Evolutionary conservation across 1,139 yeast genomes (phyloP).

Genomic region (Fermentozyma sake): DNA sequence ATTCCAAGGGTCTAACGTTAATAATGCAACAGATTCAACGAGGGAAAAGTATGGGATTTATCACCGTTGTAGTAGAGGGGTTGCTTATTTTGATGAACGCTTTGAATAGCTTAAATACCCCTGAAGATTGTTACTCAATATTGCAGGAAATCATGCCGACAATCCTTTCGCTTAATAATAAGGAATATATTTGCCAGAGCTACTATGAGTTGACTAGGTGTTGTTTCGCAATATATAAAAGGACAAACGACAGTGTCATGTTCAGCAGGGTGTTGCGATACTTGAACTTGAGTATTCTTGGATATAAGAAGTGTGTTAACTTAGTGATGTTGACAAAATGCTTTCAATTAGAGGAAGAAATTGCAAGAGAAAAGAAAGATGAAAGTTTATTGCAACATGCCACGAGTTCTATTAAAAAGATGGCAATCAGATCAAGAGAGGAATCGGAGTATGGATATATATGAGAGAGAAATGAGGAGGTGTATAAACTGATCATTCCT

Average conservation of each 20-base stretch:
- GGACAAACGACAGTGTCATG: constrained; percentile 4
- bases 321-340: constrained; percentile 26
- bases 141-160: constrained; percentile 35
- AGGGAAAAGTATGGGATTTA: constrained; percentile 39
- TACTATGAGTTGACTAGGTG: constrained; percentile 34
- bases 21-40: constrained; percentile 41
- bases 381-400: constrained; percentile 33
- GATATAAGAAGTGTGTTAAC: constrained; percentile 33
- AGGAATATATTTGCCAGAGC: constrained; percentile 31
- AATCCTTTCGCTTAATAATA: constrained; percentile 30
- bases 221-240: constrained; percentile 17
- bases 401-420: constrained; percentile 22
- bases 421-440: constrained; percentile 13
- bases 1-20: constrained; percentile 39
- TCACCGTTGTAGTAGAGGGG: constrained; percentile 36
- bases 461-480: no score
- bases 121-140: constrained; percentile 33
- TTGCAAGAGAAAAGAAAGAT: constrained; percentile 23
- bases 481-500: no score
- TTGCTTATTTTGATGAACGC: constrained; percentile 33
- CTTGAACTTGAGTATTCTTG: constrained; percentile 39
- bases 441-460: constrained; percentile 2
- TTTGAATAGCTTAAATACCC: constrained; percentile 30
- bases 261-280: constrained; percentile 28
- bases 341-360: constrained; percentile 29